These are phyloP conservation scores for Curvularia sp. DNA, from an alignment of 2,329 filamentous ascomycete genomes.

Conservation along the genomic window DNA sequence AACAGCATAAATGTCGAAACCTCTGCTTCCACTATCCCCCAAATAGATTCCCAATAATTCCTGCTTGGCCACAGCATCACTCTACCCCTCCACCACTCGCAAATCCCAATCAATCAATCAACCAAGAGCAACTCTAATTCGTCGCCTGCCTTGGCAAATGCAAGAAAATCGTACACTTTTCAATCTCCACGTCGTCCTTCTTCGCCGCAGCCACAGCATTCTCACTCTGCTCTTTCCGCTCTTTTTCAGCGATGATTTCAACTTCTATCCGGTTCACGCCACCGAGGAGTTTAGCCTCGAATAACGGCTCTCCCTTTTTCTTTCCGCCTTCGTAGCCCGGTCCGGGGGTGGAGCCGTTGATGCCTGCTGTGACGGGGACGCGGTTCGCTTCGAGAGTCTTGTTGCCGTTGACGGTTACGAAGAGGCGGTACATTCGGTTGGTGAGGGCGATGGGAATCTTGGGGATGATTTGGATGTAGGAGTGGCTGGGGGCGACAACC, in stretches of 20 bases:
- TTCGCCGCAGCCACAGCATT: conserved; percentile 25
- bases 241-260: conserved; percentile 74
- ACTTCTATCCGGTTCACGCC: conserved; percentile 82
- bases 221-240: conserved; percentile 52
- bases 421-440: conserved; percentile 76
- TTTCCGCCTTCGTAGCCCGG: conserved; percentile 46
- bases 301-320: conserved; percentile 68
- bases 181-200: conserved; percentile 68
- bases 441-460: conserved; percentile 68
- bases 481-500: conserved; percentile 70
- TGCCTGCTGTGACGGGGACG: conserved; percentile 54
- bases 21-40: too few relatives aligned
- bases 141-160: conserved; percentile 64
- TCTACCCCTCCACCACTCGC: too few relatives aligned
- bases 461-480: conserved; percentile 74
- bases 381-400: conserved; percentile 66
- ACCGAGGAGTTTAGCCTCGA: conserved; percentile 73
- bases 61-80: too few relatives aligned
- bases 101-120: too few relatives aligned
- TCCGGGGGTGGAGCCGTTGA: conserved; percentile 37
- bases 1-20: too few relatives aligned
- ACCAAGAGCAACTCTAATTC: conserved; percentile 19
- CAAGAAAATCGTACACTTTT: conserved; percentile 78
- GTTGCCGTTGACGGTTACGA: conserved; percentile 73
- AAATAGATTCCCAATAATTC: too few relatives aligned